phyloP scores from a whole-genome alignment of 1,284 basidiomycete species.

The Mycosarcoma mackinlayi region DNA sequence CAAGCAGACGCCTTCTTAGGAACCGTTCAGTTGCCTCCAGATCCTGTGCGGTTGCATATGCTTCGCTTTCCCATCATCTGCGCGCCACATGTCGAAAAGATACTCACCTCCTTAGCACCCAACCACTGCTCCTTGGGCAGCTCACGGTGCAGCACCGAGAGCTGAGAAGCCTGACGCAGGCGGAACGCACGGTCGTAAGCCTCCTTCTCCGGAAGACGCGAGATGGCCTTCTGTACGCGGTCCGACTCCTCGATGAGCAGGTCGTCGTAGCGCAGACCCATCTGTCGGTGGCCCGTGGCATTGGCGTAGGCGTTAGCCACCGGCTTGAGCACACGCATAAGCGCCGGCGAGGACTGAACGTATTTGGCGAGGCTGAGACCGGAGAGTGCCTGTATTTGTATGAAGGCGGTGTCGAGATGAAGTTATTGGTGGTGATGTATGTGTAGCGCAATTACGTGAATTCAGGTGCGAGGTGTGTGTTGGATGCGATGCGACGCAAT shows the following conservation, averaged over 20 bases:
- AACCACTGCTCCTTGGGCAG: constrained; percentile 89
- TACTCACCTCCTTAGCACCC: constrained; percentile 78
- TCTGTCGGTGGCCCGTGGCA: constrained; percentile 83
- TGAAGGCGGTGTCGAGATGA: not conserved
- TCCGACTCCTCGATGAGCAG: constrained; percentile 87
- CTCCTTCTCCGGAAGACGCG: constrained; percentile 82
- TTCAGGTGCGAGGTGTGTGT: not conserved
- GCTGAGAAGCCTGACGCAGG: constrained; percentile 84
- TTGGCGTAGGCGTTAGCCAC: constrained; percentile 86
- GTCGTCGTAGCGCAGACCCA: constrained; percentile 95
- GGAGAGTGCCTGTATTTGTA: constrained; percentile 29
- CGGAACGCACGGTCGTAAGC: constrained; percentile 91
- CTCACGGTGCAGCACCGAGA: constrained; percentile 81
- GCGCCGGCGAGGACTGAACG: constrained; percentile 77
- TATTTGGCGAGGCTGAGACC: constrained; percentile 79
- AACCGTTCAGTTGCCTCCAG: too few species aligned
- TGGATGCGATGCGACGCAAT: not conserved
- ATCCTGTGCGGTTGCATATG: too few species aligned
- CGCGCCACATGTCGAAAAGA: too few species aligned
- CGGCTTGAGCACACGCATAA: constrained; percentile 79
- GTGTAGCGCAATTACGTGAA: not conserved
- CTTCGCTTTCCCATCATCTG: too few species aligned
- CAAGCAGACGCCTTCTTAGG: too few species aligned
- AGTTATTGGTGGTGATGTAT: not conserved
- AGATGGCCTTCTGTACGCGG: constrained; percentile 81